Evolutionary conservation across 1,284 basidiomycete genomes (phyloP), one percentile per base, ranked within the genome.

Genomic region (Retiboletus fuscus): DNA sequence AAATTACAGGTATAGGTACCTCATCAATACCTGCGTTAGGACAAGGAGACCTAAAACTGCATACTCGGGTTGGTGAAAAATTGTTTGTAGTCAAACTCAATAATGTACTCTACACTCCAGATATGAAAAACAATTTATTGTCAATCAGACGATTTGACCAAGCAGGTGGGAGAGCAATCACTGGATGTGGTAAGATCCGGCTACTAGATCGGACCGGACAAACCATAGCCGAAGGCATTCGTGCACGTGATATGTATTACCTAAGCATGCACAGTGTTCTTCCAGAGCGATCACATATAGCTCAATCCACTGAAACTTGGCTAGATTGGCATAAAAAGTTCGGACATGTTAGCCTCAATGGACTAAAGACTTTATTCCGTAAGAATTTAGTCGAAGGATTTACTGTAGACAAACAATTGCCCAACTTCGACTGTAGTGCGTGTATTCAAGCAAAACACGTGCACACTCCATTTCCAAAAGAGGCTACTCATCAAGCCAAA

Each of bases 211-310:
- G 3, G 15, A 16, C 22, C 20, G 58, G 58, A 16, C 24, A 16
- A 11, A 39, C 20, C 12, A 60, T 60, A 24, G 58, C 58, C 39
- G 10, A 39, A 3, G 39, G 39, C 5, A 16, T 8, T 12, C 34
- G 20, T 5, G 30, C 30, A 41, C 7, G 13, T 0, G 24, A 34
- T 0, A n/a, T 60, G 15, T 60, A 60, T 41, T 41, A 41, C 16
- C 39, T 60, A 26, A 60, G 24, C 10, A 24, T 24, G 5, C 20
- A n/a, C 0, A 24, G 22, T 0, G 41, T 60, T 1, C 10, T 16
- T 5, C 24, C 34, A 2, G 7, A 15, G 0, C 24, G 20, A 6
- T 3, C 34, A 15, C 22, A 60, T n/a, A 6, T 39, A 0, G 57
- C 57, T 8, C 34, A 15, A 15, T 22, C 34, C 6, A 6, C 12